A percentile compares a stretch with the other conserved stretches of the same genome.
phyloP scores from a whole-genome alignment of 176 grass and related monocot species.

The Neostapfia colusana region DNA sequence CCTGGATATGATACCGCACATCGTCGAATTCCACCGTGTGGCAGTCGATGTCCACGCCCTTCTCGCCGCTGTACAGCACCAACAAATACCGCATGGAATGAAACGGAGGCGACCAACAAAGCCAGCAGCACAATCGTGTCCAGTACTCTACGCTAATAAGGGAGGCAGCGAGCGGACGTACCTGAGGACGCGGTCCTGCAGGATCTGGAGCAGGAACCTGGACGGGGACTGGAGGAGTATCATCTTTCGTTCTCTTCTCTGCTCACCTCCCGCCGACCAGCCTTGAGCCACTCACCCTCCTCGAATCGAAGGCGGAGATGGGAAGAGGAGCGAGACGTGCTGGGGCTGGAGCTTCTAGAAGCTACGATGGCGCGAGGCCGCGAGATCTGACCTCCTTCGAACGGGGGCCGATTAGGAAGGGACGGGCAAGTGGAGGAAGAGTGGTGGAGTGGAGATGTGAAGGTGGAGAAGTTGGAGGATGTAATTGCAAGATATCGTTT shows the following conservation, averaged over 20 bases:
- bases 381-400: slow-evolving; percentile 13
- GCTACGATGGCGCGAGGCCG: slow-evolving; percentile 13
- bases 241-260: slow-evolving; percentile 48
- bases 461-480: neutral
- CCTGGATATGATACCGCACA: slow-evolving; percentile 95
- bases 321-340: neutral
- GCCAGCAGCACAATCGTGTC: neutral
- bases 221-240: slow-evolving; percentile 96
- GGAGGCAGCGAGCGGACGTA: neutral
- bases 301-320: neutral
- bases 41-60: slow-evolving; percentile 91
- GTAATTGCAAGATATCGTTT: neutral
- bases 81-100: neutral
- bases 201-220: slow-evolving; percentile 94
- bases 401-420: slow-evolving; percentile 26
- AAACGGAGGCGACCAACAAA: neutral
- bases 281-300: neutral
- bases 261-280: slow-evolving; percentile 20
- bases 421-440: neutral
- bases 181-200: slow-evolving; percentile 88
- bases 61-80: slow-evolving; percentile 62
- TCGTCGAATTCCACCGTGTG: slow-evolving; percentile 97
- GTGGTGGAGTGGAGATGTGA: neutral
- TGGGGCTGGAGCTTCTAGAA: neutral
- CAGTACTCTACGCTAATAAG: neutral